A percentile compares a stretch with the other conserved stretches of the same genome.
phyloP scores from a whole-genome alignment of 106 monocot genomes.

The Acorus calamus region DNA sequence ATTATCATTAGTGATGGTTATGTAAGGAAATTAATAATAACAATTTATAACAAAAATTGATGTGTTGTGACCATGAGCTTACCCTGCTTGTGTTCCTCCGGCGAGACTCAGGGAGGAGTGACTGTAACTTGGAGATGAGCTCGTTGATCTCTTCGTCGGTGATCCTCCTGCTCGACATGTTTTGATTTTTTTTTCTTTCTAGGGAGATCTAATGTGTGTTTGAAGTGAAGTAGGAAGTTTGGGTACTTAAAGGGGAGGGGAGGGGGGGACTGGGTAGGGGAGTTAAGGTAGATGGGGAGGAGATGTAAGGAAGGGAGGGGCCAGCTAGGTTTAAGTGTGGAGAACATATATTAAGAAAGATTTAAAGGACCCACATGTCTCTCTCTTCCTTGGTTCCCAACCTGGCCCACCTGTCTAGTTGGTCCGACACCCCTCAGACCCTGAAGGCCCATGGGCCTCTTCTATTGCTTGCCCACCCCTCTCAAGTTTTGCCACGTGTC shows the following conservation, averaged over 20 bases:
- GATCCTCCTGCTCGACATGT: slow-evolving; percentile 55
- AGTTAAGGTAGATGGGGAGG: not conserved
- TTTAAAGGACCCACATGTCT: slow-evolving; percentile 7
- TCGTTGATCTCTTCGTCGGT: slow-evolving; percentile 58
- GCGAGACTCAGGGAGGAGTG: slow-evolving; percentile 52
- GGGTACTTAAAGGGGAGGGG: slow-evolving; percentile 10
- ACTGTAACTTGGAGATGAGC: slow-evolving; percentile 73
- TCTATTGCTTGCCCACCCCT: too few species aligned
- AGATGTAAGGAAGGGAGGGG: not conserved
- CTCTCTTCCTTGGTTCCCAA: not conserved
- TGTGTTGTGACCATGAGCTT: not conserved
- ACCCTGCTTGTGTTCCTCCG: slow-evolving; percentile 45
- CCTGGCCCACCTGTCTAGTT: too few species aligned
- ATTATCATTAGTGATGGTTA: too few species aligned
- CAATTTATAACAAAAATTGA: too few species aligned
- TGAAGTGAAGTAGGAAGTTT: too few species aligned
- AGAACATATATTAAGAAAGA: slow-evolving; percentile 10
- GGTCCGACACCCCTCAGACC: too few species aligned
- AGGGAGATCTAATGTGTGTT: too few species aligned
- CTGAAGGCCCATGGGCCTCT: too few species aligned
- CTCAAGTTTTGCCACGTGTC: too few species aligned
- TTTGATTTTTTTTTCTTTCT: not conserved
- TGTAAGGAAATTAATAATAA: too few species aligned
- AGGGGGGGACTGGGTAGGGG: not conserved
- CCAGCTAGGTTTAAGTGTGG: not conserved